A percentile compares a stretch with the other conserved stretches of the same genome.
Evolutionary conservation across 2,329 filamentous ascomycete genomes (phyloP).

Genomic region (Trichoderma sp.): DNA sequence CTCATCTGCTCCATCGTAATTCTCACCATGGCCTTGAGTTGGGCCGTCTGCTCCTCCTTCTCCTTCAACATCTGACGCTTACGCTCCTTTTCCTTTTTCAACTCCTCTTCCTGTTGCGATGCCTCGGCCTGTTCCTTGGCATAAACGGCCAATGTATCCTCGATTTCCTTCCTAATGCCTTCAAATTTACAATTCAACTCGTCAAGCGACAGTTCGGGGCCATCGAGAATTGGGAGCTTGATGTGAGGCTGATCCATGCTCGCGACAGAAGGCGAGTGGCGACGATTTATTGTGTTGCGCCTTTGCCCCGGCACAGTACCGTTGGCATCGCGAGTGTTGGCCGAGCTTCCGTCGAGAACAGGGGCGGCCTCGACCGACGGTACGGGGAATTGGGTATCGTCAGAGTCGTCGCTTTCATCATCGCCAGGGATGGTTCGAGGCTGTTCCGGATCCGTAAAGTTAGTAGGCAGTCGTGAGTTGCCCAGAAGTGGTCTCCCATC

Average conservation of each 20-base stretch:
- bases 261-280: constrained; percentile 71
- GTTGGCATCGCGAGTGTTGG: constrained; percentile 62
- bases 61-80: constrained; percentile 78
- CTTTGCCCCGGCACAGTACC: constrained; percentile 49
- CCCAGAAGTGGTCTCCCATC: constrained; percentile 65
- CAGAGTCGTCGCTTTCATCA: constrained; percentile 48
- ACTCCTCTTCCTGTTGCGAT: constrained; percentile 62
- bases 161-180: constrained; percentile 76
- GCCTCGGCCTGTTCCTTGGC: constrained; percentile 72
- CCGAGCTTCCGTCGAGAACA: constrained; percentile 60
- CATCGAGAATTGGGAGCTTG: constrained; percentile 48
- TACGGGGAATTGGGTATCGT: constrained; percentile 52
- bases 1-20: constrained; percentile 80
- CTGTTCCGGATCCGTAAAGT: constrained; percentile 56
- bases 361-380: constrained; percentile 62
- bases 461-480: constrained; percentile 57
- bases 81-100: constrained; percentile 77
- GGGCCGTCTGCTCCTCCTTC: constrained; percentile 87
- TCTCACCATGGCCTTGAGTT: constrained; percentile 78
- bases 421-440: constrained; percentile 37
- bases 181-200: constrained; percentile 83
- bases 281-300: constrained; percentile 65
- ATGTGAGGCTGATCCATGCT: constrained; percentile 53
- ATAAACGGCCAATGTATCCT: constrained; percentile 72
- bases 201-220: constrained; percentile 68